Percentiles rank a stretch among this genome's conserved stretches.
phyloP scores from a whole-genome alignment of 2,329 filamentous ascomycete genomes.

The Aspergillus nomiae region DNA sequence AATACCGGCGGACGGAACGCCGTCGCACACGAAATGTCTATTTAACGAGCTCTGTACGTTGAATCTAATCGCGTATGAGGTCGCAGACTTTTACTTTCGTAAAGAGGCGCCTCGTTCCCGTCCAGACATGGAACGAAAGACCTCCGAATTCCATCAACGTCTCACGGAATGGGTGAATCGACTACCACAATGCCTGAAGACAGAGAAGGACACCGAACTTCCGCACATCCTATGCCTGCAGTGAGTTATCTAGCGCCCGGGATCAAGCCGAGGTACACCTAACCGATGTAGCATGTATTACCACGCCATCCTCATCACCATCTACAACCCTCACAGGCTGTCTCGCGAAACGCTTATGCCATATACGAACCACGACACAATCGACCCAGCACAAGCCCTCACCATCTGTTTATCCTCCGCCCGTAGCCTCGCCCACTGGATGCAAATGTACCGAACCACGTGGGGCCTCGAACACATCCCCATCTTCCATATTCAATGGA shows the following conservation, averaged over 20 bases:
- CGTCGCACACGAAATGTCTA: constrained; percentile 22
- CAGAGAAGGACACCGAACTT: constrained; percentile 10
- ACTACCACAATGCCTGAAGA: constrained; percentile 16
- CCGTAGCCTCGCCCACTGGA: constrained; percentile 27
- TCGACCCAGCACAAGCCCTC: constrained; percentile 13
- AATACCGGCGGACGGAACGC: constrained; percentile 7
- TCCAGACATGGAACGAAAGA: constrained; percentile 14
- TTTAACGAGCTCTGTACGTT: constrained; percentile 23
- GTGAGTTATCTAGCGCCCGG: constrained; percentile 13
- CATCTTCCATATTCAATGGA: constrained; percentile 31
- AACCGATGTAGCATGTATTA: constrained; percentile 36
- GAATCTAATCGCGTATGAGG: constrained; percentile 23
- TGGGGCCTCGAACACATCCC: constrained; percentile 38
- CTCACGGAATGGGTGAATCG: constrained; percentile 19
- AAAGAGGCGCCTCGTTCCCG: constrained; percentile 10
- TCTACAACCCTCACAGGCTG: constrained; percentile 29
- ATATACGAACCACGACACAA: background rate
- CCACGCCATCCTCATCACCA: constrained; percentile 37
- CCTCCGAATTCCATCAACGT: constrained; percentile 19
- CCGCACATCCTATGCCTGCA: constrained; percentile 28
- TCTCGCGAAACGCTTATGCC: background rate
- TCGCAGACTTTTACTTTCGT: constrained; percentile 20
- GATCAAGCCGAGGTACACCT: constrained; percentile 6
- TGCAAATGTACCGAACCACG: constrained; percentile 26
- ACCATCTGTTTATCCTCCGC: constrained; percentile 28